Evolutionary conservation across 2,329 filamentous ascomycete genomes (phyloP).

Genomic region (Neonectria coccinea): DNA sequence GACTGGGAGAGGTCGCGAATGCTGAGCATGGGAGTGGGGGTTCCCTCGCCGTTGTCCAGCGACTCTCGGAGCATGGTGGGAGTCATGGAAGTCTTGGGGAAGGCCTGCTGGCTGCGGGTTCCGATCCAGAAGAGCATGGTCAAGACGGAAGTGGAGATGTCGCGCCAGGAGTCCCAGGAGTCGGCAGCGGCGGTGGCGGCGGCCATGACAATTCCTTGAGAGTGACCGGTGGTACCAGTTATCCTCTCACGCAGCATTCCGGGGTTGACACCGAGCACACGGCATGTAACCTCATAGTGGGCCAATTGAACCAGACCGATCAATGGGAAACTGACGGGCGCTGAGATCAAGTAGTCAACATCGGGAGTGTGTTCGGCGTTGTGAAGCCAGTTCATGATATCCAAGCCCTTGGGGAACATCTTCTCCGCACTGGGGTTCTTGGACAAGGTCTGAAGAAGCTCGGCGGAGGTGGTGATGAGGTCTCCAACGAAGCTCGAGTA

Average conservation of each 20-base stretch:
- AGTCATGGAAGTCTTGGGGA: conserved; percentile 92
- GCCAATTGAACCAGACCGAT: conserved; percentile 97
- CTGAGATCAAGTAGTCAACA: conserved; percentile 92
- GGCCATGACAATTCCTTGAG: conserved; percentile 94
- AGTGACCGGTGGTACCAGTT: conserved; percentile 92
- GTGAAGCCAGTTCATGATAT: conserved; percentile 93
- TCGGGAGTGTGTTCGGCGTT: conserved; percentile 91
- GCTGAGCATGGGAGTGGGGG: conserved; percentile 96
- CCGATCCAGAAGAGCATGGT: conserved; percentile 99
- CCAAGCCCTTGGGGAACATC: conserved; percentile 96
- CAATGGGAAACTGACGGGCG: conserved; percentile 93
- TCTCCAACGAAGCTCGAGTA: conserved; percentile 93
- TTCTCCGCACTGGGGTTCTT: conserved; percentile 90
- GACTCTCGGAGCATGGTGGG: conserved; percentile 94
- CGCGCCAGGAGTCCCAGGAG: conserved; percentile 92
- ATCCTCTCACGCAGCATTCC: conserved; percentile 88
- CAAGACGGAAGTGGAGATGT: conserved; percentile 81
- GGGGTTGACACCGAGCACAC: conserved; percentile 88
- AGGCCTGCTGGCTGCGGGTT: conserved; percentile 95
- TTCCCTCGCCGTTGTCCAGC: conserved; percentile 92
- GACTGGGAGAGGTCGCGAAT: conserved; percentile 90
- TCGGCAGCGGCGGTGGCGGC: conserved; percentile 90
- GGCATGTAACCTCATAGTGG: conserved; percentile 95
- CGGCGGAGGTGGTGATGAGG: conserved; percentile 82
- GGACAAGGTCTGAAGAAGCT: conserved; percentile 87